phyloP scores from a whole-genome alignment of 2,329 filamentous ascomycete species.

The Phoma sp. region DNA sequence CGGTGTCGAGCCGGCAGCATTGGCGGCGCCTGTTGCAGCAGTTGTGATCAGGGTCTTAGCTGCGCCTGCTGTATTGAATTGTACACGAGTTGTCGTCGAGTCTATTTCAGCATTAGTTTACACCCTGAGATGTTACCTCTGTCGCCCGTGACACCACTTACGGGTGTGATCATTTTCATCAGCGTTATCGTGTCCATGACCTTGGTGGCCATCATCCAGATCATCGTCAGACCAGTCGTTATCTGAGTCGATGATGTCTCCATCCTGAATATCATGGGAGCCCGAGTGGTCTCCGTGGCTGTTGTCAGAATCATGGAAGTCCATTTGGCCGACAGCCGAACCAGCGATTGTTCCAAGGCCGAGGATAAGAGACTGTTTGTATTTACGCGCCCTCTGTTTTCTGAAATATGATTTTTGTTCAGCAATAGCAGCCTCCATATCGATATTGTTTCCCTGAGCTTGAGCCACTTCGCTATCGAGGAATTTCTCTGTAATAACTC shows the following conservation, averaged over 20 bases:
- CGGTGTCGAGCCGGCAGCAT: background rate
- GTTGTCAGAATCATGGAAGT: background rate
- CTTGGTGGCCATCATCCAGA: background rate
- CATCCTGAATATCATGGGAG: background rate
- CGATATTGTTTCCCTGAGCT: background rate
- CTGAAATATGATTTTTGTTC: background rate
- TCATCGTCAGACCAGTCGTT: constrained; percentile 1
- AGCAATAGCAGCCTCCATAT: background rate
- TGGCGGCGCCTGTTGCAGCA: background rate
- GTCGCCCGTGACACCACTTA: background rate
- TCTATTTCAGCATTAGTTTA: background rate
- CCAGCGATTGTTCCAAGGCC: background rate
- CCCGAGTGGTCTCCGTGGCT: background rate
- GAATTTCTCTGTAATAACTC: background rate
- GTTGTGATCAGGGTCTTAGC: background rate
- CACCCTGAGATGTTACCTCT: background rate
- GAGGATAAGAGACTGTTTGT: background rate
- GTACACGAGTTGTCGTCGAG: background rate
- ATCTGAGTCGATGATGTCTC: background rate
- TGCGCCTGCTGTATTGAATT: background rate
- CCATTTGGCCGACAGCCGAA: background rate
- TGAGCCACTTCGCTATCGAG: background rate
- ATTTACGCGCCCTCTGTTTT: background rate
- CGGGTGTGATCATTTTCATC: background rate
- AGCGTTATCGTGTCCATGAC: background rate